Evolutionary conservation across 2,329 filamentous ascomycete genomes (phyloP).

Genomic region (Aspergillus sp.): DNA sequence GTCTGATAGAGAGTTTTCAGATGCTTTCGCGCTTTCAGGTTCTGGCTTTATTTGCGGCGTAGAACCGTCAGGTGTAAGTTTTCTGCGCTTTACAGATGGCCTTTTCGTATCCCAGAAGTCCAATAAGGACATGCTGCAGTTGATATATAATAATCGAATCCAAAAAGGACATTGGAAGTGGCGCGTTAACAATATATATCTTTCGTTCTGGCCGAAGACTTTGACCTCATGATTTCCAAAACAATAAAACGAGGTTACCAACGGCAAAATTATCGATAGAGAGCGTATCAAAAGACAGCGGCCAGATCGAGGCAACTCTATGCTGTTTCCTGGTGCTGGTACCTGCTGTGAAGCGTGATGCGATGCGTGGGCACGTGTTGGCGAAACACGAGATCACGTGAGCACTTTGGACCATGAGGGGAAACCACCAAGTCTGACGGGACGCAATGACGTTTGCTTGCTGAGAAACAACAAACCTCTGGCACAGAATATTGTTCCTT

Average conservation of each 20-base stretch:
- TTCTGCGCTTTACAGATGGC: conserved; percentile 32
- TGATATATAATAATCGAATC: background rate
- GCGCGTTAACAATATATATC: conserved; percentile 10
- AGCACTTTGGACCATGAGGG: conserved; percentile 7
- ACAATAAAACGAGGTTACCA: background rate
- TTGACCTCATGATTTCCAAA: background rate
- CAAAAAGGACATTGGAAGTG: background rate
- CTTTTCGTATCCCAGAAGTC: conserved; percentile 38
- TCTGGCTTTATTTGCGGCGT: background rate
- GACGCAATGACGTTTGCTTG: no score
- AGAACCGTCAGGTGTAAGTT: conserved; percentile 18
- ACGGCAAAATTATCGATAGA: background rate
- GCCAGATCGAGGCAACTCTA: no score
- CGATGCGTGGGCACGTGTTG: conserved; percentile 15
- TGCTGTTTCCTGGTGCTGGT: background rate
- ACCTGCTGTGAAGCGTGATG: background rate
- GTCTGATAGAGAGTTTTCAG: background rate
- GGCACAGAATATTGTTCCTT: background rate
- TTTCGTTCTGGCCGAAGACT: background rate
- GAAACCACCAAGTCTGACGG: background rate
- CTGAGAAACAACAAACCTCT: background rate
- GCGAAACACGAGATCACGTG: conserved; percentile 33
- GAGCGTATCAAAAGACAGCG: background rate
- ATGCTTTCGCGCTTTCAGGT: conserved; percentile 7
- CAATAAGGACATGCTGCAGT: conserved; percentile 33